Evolutionary conservation across 1,284 basidiomycete genomes (phyloP), one percentile per base, ranked within the genome.

Genomic region (Exobasidium rhododendri): DNA sequence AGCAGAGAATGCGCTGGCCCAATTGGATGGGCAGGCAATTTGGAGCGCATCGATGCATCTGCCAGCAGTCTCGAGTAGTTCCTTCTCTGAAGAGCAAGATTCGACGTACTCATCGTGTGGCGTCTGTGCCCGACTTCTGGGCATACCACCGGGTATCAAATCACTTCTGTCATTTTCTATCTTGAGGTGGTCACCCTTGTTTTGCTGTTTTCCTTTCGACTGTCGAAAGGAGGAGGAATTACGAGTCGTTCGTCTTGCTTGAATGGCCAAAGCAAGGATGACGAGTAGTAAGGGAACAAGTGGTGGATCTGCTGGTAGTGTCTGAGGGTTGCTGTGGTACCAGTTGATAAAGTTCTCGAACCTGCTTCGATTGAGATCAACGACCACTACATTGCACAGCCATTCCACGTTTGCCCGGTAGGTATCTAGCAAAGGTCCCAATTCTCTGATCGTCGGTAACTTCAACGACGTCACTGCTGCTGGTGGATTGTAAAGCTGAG

Each of bases 281-380:
- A 66, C 65, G 56, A 75, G 67, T n/a, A 73, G 56, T 31, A 75
- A 56, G 3, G 73, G 73, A 3, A 73, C 71, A 5, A 75, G 61
- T 2, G 70, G 68, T 44, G 73, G 68, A 43, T 75, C 73, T n/a
- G 70, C 63, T 28, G 71, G 73, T 62, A 75, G 66, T 28, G 66
- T 70, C 49, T 64, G 66, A n/a, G 68, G 70, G 31, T 70, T 68
- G 49, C 62, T 67, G 24, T 75, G 71, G 68, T 69, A 75, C 74
- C 74, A 75, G 45, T 64, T 58, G 1, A 72, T 63, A 62, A 73
- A 73, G 56, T 63, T 65, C 58, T 67, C 63, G 40, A 75, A 67
- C 35, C 74, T 65, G 6, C 72, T 61, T 40, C 67, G 64, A 65
- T 73, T 69, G 61, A 75, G 65, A 54, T 71, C 66, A 29, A 74